Conservation (phyloP, 2,329 filamentous ascomycete species). For the Cladosporium cucumerinum region DNA sequence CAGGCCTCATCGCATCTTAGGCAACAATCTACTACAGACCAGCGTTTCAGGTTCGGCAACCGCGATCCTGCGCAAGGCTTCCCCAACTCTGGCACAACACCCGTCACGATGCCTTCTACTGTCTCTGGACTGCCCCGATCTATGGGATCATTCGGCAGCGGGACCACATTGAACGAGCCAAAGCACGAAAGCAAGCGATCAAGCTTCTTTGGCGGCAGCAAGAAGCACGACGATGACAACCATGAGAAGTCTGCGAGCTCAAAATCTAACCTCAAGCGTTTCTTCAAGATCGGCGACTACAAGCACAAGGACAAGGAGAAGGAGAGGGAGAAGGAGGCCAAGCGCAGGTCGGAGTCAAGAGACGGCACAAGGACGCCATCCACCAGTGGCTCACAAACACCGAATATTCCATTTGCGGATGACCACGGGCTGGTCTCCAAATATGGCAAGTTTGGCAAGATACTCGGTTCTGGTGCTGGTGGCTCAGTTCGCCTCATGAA, state of each 20-base stretch:
- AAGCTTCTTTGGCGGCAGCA: slow-evolving; percentile 53
- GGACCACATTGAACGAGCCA: slow-evolving; percentile 29
- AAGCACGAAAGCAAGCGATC: slow-evolving; percentile 48
- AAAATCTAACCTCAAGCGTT: slow-evolving; percentile 94
- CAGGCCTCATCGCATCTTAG: background rate
- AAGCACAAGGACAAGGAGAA: slow-evolving; percentile 59
- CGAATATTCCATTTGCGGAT: slow-evolving; percentile 78
- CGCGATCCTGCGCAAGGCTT: slow-evolving; percentile 63
- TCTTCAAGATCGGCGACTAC: slow-evolving; percentile 77
- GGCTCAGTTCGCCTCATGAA: slow-evolving; percentile 94
- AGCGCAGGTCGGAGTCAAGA: slow-evolving; percentile 24
- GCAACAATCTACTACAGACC: slow-evolving; percentile 10
- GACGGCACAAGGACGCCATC: slow-evolving; percentile 29
- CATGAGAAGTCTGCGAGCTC: slow-evolving; percentile 49
- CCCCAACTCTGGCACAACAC: slow-evolving; percentile 41
- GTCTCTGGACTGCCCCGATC: slow-evolving; percentile 43
- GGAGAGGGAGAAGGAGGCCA: slow-evolving; percentile 35
- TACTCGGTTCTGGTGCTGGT: slow-evolving; percentile 88
- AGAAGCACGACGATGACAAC: slow-evolving; percentile 49
- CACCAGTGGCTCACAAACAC: slow-evolving; percentile 34
- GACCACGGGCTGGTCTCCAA: slow-evolving; percentile 87
- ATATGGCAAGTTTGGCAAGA: slow-evolving; percentile 93
- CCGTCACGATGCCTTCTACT: slow-evolving; percentile 19
- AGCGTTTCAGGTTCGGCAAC: slow-evolving; percentile 75
- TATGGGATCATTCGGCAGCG: slow-evolving; percentile 40